These are phyloP conservation scores for Candida maltosa DNA, from an alignment of 805 yeast genomes.

Conservation along the genomic window DNA sequence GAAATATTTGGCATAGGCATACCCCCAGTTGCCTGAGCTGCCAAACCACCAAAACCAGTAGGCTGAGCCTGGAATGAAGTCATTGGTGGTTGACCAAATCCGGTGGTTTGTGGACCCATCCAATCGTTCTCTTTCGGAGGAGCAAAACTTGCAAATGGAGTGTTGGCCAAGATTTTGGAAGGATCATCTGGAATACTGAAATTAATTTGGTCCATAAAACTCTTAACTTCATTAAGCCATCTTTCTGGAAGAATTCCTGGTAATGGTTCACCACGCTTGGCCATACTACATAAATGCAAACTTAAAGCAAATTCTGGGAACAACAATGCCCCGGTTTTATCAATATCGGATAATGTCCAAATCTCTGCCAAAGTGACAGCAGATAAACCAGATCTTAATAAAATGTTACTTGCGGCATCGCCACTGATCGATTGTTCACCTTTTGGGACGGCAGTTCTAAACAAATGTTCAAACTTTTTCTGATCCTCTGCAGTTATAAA, in stretches of 20 bases:
- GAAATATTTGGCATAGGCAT: constrained; percentile 20
- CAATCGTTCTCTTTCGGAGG: constrained; percentile 21
- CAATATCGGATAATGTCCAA: constrained; percentile 90
- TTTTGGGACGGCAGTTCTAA: constrained; percentile 69
- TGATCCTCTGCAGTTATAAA: constrained; percentile 86
- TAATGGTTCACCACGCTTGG: constrained; percentile 72
- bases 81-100: constrained; percentile 16
- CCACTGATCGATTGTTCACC: constrained; percentile 71
- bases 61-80: constrained; percentile 41
- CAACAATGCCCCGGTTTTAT: constrained; percentile 75
- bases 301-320: constrained; percentile 95
- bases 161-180: constrained; percentile 34
- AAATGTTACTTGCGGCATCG: constrained; percentile 71
- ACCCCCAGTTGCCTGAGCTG: constrained; percentile 43
- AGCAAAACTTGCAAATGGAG: constrained; percentile 38
- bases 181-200: constrained; percentile 68
- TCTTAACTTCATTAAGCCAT: constrained; percentile 78
- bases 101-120: constrained; percentile 33
- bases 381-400: constrained; percentile 73
- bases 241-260: constrained; percentile 71
- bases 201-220: constrained; percentile 86
- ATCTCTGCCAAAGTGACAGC: constrained; percentile 77
- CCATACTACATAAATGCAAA: constrained; percentile 78
- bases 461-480: constrained; percentile 78
- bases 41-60: constrained; percentile 14